These are phyloP conservation scores for Herpetospermum pedunculosum DNA, from an alignment of 306 rosid genomes.

Conservation along the genomic window DNA sequence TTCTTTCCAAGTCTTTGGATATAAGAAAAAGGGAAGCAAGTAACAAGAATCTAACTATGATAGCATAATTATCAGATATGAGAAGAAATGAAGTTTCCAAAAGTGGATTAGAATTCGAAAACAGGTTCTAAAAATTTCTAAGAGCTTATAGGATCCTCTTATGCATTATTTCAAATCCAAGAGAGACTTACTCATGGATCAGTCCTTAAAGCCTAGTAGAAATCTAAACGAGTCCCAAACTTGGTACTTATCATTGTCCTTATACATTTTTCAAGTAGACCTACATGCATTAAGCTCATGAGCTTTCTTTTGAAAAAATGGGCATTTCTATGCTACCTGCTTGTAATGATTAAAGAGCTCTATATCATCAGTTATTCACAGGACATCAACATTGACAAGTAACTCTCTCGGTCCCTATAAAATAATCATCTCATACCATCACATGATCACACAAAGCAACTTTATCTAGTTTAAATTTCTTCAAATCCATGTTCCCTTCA, in stretches of 20 bases:
- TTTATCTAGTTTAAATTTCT: not conserved
- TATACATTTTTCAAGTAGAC: not conserved
- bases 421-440: not conserved
- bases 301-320: not conserved
- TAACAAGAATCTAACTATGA: not conserved
- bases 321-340: not conserved
- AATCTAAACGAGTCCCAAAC: not conserved
- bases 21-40: not conserved
- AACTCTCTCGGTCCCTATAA: not conserved
- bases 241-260: not conserved
- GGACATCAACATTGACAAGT: not conserved
- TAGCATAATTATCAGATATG: not conserved
- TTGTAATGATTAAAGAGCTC: not conserved
- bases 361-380: not conserved
- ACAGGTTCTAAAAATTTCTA: not conserved
- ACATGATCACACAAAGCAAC: not conserved
- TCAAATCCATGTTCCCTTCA: not conserved
- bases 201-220: not conserved
- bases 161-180: not conserved
- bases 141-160: not conserved
- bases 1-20: not conserved
- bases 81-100: not conserved
- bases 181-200: not conserved
- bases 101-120: not conserved
- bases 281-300: not conserved